Percentiles rank a stretch among this genome's conserved stretches.
Conservation (phyloP, 2,329 filamentous ascomycete species). For the Diaporthe citriasiana region DNA sequence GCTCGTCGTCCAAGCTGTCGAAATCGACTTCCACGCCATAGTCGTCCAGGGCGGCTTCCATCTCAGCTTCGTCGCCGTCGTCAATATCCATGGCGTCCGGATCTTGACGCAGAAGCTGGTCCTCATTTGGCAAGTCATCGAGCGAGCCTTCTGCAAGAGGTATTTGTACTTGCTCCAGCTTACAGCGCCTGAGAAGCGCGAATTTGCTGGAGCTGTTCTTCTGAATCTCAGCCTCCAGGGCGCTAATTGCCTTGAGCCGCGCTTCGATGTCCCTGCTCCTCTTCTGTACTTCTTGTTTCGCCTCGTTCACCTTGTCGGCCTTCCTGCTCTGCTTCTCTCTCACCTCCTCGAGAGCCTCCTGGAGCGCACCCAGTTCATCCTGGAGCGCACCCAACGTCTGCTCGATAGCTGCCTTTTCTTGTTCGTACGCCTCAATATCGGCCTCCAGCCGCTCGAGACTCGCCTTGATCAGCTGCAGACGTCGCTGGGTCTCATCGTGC, state of each 20-base stretch:
- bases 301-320: constrained; percentile 81
- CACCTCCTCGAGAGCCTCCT: constrained; percentile 78
- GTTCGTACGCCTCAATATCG: constrained; percentile 78
- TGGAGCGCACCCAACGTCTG: constrained; percentile 79
- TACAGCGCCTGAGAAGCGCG: constrained; percentile 86
- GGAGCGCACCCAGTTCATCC: constrained; percentile 82
- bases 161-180: constrained; percentile 91
- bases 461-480: constrained; percentile 78
- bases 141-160: constrained; percentile 84
- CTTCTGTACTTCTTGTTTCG: constrained; percentile 84
- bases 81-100: constrained; percentile 95
- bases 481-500: constrained; percentile 71
- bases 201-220: constrained; percentile 89
- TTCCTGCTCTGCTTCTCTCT: constrained; percentile 78
- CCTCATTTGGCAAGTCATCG: constrained; percentile 89
- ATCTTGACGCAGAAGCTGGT: constrained; percentile 81
- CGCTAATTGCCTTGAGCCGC: constrained; percentile 79
- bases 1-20: constrained; percentile 82
- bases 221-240: constrained; percentile 87
- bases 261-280: constrained; percentile 86
- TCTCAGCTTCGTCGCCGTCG: constrained; percentile 73
- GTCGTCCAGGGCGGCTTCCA: constrained; percentile 81
- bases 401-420: constrained; percentile 81
- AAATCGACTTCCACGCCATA: constrained; percentile 95
- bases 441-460: constrained; percentile 76